A percentile compares a stretch with the other conserved stretches of the same genome.
Evolutionary conservation across 495 filamentous ascomycete species (phyloP).

Genomic region (Aspergillus bridgeri): DNA sequence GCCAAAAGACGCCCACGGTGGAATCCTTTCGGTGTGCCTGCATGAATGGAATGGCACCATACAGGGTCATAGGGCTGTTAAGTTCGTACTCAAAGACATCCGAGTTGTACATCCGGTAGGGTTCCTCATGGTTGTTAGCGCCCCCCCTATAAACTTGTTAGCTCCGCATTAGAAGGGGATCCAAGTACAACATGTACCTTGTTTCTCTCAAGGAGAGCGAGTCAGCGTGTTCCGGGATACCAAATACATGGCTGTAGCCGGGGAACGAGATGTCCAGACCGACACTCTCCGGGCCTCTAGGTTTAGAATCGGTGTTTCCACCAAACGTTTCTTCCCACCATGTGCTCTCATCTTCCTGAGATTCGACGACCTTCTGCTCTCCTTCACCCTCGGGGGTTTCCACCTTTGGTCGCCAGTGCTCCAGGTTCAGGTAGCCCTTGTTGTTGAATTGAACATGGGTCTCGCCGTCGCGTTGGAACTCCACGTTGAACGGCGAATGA

Average conservation of each 20-base stretch:
- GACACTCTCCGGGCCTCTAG: constrained; percentile 83
- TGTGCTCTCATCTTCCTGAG: constrained; percentile 69
- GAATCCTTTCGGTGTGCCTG: constrained; percentile 92
- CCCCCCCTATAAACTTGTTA: constrained; percentile 56
- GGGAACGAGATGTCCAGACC: constrained; percentile 88
- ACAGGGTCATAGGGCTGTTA: constrained; percentile 97
- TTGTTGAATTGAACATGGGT: constrained; percentile 88
- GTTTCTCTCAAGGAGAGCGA: constrained; percentile 86
- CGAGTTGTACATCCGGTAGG: constrained; percentile 93
- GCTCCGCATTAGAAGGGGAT: constrained; percentile 4
- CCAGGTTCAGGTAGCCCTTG: constrained; percentile 80
- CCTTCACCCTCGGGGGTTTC: constrained; percentile 56
- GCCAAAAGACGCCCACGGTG: constrained; percentile 96
- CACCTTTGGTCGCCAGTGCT: constrained; percentile 91
- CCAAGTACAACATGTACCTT: constrained; percentile 40
- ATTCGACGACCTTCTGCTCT: constrained; percentile 36
- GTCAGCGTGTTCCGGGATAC: constrained; percentile 91
- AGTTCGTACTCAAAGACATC: constrained; percentile 98
- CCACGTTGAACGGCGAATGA: constrained; percentile 75
- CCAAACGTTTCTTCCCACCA: constrained; percentile 99
- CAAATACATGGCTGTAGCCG: constrained; percentile 88
- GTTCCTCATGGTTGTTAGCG: constrained; percentile 76
- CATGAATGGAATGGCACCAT: constrained; percentile 94
- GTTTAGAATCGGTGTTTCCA: constrained; percentile 90
- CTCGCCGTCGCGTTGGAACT: constrained; percentile 78